Base-by-base conservation (phyloP, 148 eudicot species). In the Limonium bicolor region DNA sequence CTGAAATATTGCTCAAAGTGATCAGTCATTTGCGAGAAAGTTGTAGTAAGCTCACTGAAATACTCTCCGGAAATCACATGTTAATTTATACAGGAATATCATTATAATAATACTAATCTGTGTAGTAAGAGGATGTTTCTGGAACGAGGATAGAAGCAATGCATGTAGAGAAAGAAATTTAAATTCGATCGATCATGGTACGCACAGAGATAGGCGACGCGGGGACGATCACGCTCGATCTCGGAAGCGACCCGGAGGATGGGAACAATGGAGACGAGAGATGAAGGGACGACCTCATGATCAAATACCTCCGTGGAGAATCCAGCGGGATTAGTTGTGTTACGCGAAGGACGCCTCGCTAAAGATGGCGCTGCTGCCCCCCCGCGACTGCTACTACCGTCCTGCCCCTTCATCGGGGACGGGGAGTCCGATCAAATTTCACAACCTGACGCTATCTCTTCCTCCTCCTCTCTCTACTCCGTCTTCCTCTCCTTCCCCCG, bases 131-230 rank as follows among this genome's bases (percentile, higher is more conserved):
- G 33, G 3, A 7, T 29, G 12, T 29, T 29, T 8, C 33, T 29
- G 33, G 12, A 29, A 29, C 33, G 33, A 29, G 1, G 7, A 7
- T 8, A 29, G 33, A 29, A 8, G 33, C 1, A 1, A 29, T 29
- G 33, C 2, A 29, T 29, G 33, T 8, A 29, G 33, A n/a, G n/a
- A n/a, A n/a, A n/a, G n/a, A n/a, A n/a, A n/a, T n/a, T n/a, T n/a
- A 14, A 12, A 20, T 41, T 41, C 5, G n/a, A 7, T n/a, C 20
- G 40, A 36, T 36, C 7, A 21, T 7, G 16, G 38, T n/a, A 46
- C 72, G 17, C 55, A 88, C 97, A 90, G 42, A 90, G 82, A 65
- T 90, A 90, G 19, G 99, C 93, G 6, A 90, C 93, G 16, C 99
- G 95, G 24, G 99, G 99, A 13, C 85, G 82, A 29, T 80, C 82